Percentiles rank a stretch among this genome's conserved stretches.
These are phyloP conservation scores for Ampelocalamus luodianensis DNA, from an alignment of 176 grass and related monocot genomes.

Conservation along the genomic window DNA sequence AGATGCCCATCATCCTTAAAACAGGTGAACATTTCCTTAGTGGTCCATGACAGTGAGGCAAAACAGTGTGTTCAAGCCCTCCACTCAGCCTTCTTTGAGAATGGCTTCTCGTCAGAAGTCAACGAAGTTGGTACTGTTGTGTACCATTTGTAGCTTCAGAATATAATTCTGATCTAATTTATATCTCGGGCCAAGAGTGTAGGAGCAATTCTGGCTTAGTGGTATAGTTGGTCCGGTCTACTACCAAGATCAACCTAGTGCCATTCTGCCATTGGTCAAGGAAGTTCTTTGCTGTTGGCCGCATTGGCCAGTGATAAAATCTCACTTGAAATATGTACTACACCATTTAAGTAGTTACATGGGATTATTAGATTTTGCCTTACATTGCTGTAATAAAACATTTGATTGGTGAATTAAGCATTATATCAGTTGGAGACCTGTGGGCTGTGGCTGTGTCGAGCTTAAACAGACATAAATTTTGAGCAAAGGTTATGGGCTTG, in stretches of 20 bases:
- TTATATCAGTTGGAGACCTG: too few relatives aligned
- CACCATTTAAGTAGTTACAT: background rate
- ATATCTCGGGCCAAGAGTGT: background rate
- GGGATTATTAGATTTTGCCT: background rate
- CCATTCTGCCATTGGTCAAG: background rate
- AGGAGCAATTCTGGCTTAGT: background rate
- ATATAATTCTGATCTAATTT: background rate
- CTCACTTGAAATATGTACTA: background rate
- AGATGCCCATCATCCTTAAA: background rate
- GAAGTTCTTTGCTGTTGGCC: background rate
- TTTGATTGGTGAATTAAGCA: background rate
- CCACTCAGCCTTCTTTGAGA: conserved; percentile 66
- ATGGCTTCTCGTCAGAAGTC: conserved; percentile 55
- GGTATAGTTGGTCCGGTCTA: background rate
- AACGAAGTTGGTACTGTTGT: background rate
- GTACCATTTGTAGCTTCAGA: background rate
- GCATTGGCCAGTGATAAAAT: background rate
- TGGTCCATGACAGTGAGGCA: conserved; percentile 65
- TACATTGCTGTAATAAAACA: background rate
- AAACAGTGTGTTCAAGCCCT: conserved; percentile 62
- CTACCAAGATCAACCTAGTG: background rate
- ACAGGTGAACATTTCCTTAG: conserved; percentile 72
- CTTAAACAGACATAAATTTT: too few relatives aligned
- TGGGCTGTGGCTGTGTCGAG: too few relatives aligned
- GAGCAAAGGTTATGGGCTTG: too few relatives aligned